Percentiles rank a stretch among this genome's conserved stretches.
Evolutionary conservation across 768 basidiomycete species (phyloP).

Genomic region (Leccinum obscurum): DNA sequence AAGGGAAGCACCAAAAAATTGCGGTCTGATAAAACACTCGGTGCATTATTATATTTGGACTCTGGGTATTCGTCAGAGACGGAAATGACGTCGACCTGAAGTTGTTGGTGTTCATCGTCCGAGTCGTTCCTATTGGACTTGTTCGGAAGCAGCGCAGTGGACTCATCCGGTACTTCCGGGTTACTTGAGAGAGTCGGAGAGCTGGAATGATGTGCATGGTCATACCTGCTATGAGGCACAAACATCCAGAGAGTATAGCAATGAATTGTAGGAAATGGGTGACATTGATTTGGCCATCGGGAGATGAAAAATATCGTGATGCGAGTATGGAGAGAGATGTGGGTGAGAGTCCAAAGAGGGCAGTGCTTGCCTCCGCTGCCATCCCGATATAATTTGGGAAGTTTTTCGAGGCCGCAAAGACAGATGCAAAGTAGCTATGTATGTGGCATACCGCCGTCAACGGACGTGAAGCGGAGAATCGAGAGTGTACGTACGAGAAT

Average conservation of each 20-base stretch:
- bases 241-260: constrained; percentile 50
- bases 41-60: constrained; percentile 24
- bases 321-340: constrained; percentile 68
- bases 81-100: constrained; percentile 24
- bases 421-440: constrained; percentile 62
- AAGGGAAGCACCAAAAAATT: constrained; percentile 67
- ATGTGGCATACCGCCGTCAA: constrained; percentile 1
- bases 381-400: constrained; percentile 67
- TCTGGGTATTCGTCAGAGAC: constrained; percentile 23
- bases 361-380: constrained; percentile 65
- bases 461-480: background rate
- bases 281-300: constrained; percentile 44
- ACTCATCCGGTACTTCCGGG: constrained; percentile 28
- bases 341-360: constrained; percentile 81
- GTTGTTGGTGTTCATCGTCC: constrained; percentile 8
- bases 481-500: constrained; percentile 56
- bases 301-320: constrained; percentile 56
- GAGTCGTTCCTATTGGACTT: constrained; percentile 16
- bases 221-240: constrained; percentile 56
- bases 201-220: constrained; percentile 33
- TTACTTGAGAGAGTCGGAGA: constrained; percentile 1
- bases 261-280: constrained; percentile 57
- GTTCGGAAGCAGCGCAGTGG: constrained; percentile 31
- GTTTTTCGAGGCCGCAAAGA: constrained; percentile 73
- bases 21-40: constrained; percentile 51